phyloP scores from a whole-genome alignment of 2,329 filamentous ascomycete species.

The Geosmithia flava region DNA sequence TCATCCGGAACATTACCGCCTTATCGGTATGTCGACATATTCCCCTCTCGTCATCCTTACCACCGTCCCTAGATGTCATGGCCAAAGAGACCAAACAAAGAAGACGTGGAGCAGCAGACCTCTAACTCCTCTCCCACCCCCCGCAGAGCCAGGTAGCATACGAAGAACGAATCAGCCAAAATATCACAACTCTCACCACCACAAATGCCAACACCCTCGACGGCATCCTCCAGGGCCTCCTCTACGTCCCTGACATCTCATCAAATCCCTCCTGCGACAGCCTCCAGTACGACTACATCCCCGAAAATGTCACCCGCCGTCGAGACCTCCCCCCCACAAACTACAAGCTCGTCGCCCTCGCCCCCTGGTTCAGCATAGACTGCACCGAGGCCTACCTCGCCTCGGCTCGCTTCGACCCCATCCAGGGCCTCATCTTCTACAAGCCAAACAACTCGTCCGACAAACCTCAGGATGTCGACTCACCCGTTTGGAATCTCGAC shows the following conservation, averaged over 20 bases:
- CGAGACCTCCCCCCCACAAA: conserved; percentile 55
- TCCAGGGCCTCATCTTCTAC: conserved; percentile 54
- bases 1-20: conserved; percentile 44
- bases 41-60: not conserved
- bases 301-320: conserved; percentile 61
- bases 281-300: conserved; percentile 53
- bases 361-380: conserved; percentile 67
- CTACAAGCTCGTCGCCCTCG: conserved; percentile 68
- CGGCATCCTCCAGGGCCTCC: conserved; percentile 58
- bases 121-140: not conserved
- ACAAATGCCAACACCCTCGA: conserved; percentile 48
- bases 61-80: not conserved
- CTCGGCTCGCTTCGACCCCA: conserved; percentile 42
- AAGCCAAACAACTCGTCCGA: conserved; percentile 39
- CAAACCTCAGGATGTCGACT: conserved; percentile 53
- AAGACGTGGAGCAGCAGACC: no score
- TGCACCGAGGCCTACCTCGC: conserved; percentile 66
- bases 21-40: conserved; percentile 31
- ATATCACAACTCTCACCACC: conserved; percentile 66
- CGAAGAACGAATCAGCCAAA: conserved; percentile 35
- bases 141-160: conserved; percentile 34
- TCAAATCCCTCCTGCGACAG: conserved; percentile 48
- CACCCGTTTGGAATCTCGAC: conserved; percentile 56
- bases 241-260: conserved; percentile 70
- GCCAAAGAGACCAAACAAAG: not conserved